Percentiles rank a stretch among this genome's conserved stretches.
These are phyloP conservation scores for Monosporozyma aerobia DNA, from an alignment of 805 yeast genomes.

Conservation along the genomic window DNA sequence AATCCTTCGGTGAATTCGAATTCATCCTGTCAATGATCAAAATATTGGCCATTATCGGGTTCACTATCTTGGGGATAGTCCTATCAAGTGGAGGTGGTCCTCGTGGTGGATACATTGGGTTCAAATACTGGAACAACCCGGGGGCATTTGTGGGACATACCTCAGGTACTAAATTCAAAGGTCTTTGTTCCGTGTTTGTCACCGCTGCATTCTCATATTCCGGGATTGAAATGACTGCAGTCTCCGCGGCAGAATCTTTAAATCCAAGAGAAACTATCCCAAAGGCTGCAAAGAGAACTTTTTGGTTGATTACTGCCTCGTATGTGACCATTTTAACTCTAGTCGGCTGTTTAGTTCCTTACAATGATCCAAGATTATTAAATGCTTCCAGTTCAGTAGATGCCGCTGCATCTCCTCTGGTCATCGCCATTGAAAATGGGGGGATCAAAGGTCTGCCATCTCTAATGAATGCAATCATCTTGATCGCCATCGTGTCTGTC, in stretches of 20 bases:
- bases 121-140: conserved; percentile 39
- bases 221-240: conserved; percentile 65
- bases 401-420: conserved; percentile 65
- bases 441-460: conserved; percentile 60
- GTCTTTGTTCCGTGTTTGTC: conserved; percentile 44
- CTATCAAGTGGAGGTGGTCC: conserved; percentile 41
- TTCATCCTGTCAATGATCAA: conserved; percentile 42
- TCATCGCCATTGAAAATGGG: conserved; percentile 59
- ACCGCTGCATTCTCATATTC: conserved; percentile 59
- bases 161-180: conserved; percentile 36
- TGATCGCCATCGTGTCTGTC: conserved; percentile 61
- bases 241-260: conserved; percentile 69
- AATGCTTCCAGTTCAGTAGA: conserved; percentile 43
- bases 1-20: conserved; percentile 50
- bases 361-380: conserved; percentile 38
- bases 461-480: conserved; percentile 60
- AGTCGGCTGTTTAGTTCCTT: conserved; percentile 64
- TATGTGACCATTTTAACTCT: conserved; percentile 51
- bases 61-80: conserved; percentile 45
- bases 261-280: conserved; percentile 64
- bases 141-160: conserved; percentile 53
- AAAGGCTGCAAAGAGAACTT: conserved; percentile 68
- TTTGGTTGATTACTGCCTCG: conserved; percentile 70
- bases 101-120: conserved; percentile 35
- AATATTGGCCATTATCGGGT: conserved; percentile 41